Evolutionary conservation across 73 alveolate genomes (phyloP).

Genomic region (Urostyla sp.): DNA sequence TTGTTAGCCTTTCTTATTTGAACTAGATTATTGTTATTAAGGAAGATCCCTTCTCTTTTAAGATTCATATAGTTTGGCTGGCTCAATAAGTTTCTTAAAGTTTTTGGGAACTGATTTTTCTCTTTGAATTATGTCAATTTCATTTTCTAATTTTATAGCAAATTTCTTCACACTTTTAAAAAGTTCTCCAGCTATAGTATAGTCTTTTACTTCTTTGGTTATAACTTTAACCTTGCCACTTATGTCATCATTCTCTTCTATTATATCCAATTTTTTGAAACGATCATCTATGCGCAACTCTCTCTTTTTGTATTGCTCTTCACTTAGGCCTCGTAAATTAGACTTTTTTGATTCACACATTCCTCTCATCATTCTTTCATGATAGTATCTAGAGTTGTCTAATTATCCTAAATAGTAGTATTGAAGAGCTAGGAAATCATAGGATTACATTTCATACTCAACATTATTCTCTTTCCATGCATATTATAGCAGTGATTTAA

Average conservation of each 20-base stretch:
- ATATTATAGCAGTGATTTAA: conserved; percentile 54
- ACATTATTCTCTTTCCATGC: conserved; percentile 64
- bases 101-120: conserved; percentile 12
- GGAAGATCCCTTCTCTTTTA: background rate
- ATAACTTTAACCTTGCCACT: conserved; percentile 26
- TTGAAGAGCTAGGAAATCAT: conserved; percentile 57
- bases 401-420: conserved; percentile 69
- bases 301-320: conserved; percentile 35
- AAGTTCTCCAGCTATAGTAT: background rate
- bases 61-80: conserved; percentile 33
- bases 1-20: background rate
- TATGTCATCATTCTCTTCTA: background rate
- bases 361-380: conserved; percentile 69
- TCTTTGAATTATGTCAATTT: conserved; percentile 8
- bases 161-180: background rate
- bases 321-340: conserved; percentile 52
- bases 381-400: conserved; percentile 68
- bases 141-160: background rate
- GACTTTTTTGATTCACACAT: conserved; percentile 61
- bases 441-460: conserved; percentile 68
- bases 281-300: conserved; percentile 35
- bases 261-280: background rate
- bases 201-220: conserved; percentile 42
- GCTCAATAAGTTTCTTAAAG: conserved; percentile 25
- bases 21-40: background rate